Conservation (phyloP, 1,139 yeast genomes). For the Torulaspora globosa region DNA sequence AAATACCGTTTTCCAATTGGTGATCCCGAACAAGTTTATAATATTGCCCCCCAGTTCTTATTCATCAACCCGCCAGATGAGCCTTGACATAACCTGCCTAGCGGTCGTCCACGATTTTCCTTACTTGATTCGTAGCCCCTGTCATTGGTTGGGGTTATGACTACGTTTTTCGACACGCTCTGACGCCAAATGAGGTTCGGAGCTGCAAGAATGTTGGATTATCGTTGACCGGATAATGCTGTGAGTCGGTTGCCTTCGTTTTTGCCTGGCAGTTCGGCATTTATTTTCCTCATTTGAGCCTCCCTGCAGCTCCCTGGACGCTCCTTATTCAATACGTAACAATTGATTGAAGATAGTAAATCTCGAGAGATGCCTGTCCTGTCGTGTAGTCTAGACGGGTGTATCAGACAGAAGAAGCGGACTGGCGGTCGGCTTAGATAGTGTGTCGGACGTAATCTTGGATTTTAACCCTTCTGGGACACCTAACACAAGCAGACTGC, state of each 20-base stretch:
- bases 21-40: neutral
- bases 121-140: slow-evolving; percentile 2
- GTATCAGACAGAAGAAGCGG: too few species aligned
- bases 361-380: too few species aligned
- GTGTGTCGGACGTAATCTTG: too few species aligned
- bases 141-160: slow-evolving; percentile 2
- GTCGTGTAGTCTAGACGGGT: too few species aligned
- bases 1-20: neutral
- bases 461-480: too few species aligned
- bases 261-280: neutral
- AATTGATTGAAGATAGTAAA: too few species aligned
- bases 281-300: neutral
- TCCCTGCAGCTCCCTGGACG: neutral
- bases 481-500: too few species aligned
- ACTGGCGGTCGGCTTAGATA: too few species aligned
- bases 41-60: too few species aligned
- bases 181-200: slow-evolving; percentile 8
- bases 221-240: neutral
- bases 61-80: neutral
- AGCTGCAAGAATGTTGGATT: slow-evolving; percentile 3
- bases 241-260: neutral
- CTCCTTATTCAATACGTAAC: neutral
- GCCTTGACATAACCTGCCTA: neutral
- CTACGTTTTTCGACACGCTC: slow-evolving; percentile 10
- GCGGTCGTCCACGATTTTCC: neutral